Evolutionary conservation across 129 eudicot species (phyloP).

Genomic region (Sambucus nigra): DNA sequence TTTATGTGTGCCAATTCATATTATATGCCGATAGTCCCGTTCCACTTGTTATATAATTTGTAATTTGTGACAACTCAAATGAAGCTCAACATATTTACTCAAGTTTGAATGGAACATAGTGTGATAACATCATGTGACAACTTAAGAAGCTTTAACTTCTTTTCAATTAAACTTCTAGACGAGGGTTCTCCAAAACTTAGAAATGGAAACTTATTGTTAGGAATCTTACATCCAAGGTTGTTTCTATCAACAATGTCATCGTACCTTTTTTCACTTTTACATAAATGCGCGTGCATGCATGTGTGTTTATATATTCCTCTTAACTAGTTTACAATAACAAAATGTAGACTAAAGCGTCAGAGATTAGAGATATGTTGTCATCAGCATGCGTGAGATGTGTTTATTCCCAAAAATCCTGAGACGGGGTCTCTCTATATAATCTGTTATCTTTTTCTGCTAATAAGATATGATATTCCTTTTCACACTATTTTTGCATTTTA

Average conservation of each 20-base stretch:
- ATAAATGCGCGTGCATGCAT: background rate
- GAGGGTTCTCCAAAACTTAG: constrained; percentile 89
- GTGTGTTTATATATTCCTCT: too few species aligned
- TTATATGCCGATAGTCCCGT: too few species aligned
- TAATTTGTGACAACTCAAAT: too few species aligned
- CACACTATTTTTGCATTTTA: constrained; percentile 34
- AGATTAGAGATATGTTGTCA: constrained; percentile 66
- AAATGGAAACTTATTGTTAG: constrained; percentile 92
- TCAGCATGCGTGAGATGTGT: constrained; percentile 83
- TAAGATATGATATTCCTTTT: background rate
- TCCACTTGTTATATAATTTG: too few species aligned
- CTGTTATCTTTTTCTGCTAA: background rate
- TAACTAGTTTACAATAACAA: constrained; percentile 5
- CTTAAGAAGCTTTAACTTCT: background rate
- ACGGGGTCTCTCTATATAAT: constrained; percentile 40
- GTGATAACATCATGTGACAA: too few species aligned
- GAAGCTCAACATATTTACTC: too few species aligned
- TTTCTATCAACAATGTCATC: constrained; percentile 1
- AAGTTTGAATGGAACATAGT: too few species aligned
- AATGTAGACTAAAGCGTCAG: constrained; percentile 49
- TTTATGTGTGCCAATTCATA: too few species aligned
- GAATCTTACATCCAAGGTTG: constrained; percentile 88
- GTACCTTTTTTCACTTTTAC: constrained; percentile 4
- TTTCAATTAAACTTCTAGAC: constrained; percentile 4
- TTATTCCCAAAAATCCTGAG: constrained; percentile 75